Evolutionary conservation across 371 early-diverging fungal genomes (phyloP), one percentile per base, ranked within the genome.

Genomic region (Mortierella sp.): DNA sequence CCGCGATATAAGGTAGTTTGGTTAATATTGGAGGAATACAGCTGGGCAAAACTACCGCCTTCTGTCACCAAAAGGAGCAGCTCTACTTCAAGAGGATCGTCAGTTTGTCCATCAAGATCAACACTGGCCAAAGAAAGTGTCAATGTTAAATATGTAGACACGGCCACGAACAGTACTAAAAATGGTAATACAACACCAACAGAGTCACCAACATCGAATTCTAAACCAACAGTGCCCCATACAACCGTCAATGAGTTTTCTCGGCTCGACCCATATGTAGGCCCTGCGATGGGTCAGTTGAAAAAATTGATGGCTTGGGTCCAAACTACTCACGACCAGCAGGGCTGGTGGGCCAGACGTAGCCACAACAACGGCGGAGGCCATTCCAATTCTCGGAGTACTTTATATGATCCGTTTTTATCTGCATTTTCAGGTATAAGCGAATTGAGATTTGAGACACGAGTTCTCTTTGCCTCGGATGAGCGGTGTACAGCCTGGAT

Each of bases 1-100:
- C 68, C 68, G 11, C 68, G 77, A 43, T 77, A 72, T 48, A 72
- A 59, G 24, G 38, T 40, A 0, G 16, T 77, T 0, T 77, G 77
- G 77, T 5, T 77, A n/a, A 68, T 77, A 43, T 53, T 77, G 24
- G 77, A 77, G 15, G 77, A 77, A 52, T 72, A 72, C 48, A 55
- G 21, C 15, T 70, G 73, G 67, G 41, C 36, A 1, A 21, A 24
- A 16, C 58, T 57, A 8, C 16, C 33, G 4, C 40, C 33, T 10
- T 24, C 60, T 33, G 21, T 47, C 21, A 24, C 55, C 6, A 53
- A 6, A 24, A 9, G 10, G 0, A 16, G 22, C 13, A 5, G 55
- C 0, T 53, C 55, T 53, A 4, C 19, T 47, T 16, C 19, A 1
- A 47, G 48, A 47, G 48, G 19, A 47, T 41, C 43, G 11, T 47